Evolutionary conservation across 352 stramenopile genomes (phyloP).

Genomic region (Phytopythium kandeliae): DNA sequence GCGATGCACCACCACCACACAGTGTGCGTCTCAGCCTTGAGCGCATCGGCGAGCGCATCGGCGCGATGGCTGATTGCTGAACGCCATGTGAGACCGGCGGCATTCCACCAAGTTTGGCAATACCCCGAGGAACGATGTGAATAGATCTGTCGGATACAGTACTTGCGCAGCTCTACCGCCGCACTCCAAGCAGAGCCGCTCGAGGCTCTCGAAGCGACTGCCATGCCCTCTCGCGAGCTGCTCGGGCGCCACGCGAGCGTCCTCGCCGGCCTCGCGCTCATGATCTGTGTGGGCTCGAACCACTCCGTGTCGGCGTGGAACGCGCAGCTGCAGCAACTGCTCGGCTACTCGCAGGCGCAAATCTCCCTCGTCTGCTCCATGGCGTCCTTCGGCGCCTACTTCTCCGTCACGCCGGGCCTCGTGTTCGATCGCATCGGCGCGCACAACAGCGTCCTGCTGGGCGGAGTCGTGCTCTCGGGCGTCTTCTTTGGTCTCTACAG

Average conservation of each 20-base stretch:
- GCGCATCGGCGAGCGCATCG: too few species aligned
- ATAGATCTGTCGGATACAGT: background rate
- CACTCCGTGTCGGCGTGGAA: constrained; percentile 81
- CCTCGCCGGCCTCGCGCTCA: constrained; percentile 43
- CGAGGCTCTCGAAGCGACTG: too few species aligned
- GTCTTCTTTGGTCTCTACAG: constrained; percentile 41
- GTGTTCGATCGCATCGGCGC: constrained; percentile 65
- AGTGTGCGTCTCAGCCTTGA: too few species aligned
- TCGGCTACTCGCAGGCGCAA: constrained; percentile 62
- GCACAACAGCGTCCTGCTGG: constrained; percentile 47
- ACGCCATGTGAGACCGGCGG: too few species aligned
- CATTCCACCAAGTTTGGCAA: too few species aligned
- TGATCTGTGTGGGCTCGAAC: constrained; percentile 58
- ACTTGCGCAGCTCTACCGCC: background rate
- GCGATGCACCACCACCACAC: too few species aligned
- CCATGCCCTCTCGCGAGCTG: too few species aligned
- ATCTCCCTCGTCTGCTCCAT: constrained; percentile 78
- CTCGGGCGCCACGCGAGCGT: constrained; percentile 43
- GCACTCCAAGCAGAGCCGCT: too few species aligned
- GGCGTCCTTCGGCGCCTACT: constrained; percentile 75
- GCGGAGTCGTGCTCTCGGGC: constrained; percentile 24
- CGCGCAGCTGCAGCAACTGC: constrained; percentile 43
- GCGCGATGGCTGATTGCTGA: too few species aligned
- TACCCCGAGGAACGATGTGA: too few species aligned
- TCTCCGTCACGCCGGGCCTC: constrained; percentile 57